Evolutionary conservation across 1,139 yeast genomes (phyloP).

Genomic region (Taiozyma sp.): DNA sequence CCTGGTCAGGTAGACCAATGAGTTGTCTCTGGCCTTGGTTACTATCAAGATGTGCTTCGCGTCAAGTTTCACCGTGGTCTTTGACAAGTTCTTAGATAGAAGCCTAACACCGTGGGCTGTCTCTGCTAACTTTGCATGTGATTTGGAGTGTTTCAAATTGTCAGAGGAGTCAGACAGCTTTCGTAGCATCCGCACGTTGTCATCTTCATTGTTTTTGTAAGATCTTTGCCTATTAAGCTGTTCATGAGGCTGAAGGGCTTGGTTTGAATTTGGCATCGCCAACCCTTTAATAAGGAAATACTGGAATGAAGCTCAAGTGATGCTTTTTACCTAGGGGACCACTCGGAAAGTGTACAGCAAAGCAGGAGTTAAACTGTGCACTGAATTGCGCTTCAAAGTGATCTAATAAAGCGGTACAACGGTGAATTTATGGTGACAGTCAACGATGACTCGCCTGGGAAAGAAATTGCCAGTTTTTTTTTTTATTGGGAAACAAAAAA

Average conservation of each 20-base stretch:
- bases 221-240: neutral
- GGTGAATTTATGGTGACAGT: too few relatives aligned
- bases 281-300: neutral
- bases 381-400: too few relatives aligned
- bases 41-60: slow-evolving; percentile 72
- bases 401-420: too few relatives aligned
- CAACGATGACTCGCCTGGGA: too few relatives aligned
- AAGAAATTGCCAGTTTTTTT: too few relatives aligned
- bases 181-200: slow-evolving; percentile 8
- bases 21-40: slow-evolving; percentile 82
- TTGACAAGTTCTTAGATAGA: slow-evolving; percentile 68
- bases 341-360: too few relatives aligned
- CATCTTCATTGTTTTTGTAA: slow-evolving; percentile 7
- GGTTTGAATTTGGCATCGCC: neutral
- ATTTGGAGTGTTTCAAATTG: slow-evolving; percentile 37
- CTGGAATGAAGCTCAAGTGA: neutral
- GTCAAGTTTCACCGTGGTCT: slow-evolving; percentile 69
- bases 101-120: slow-evolving; percentile 85
- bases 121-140: slow-evolving; percentile 74
- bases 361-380: too few relatives aligned
- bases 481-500: too few relatives aligned
- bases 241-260: neutral
- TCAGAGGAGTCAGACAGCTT: slow-evolving; percentile 15
- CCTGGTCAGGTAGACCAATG: slow-evolving; percentile 66
- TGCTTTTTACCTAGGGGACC: neutral